Conservation (phyloP, 371 early-diverging fungal species). For the Zopfochytrium polystomum region DNA sequence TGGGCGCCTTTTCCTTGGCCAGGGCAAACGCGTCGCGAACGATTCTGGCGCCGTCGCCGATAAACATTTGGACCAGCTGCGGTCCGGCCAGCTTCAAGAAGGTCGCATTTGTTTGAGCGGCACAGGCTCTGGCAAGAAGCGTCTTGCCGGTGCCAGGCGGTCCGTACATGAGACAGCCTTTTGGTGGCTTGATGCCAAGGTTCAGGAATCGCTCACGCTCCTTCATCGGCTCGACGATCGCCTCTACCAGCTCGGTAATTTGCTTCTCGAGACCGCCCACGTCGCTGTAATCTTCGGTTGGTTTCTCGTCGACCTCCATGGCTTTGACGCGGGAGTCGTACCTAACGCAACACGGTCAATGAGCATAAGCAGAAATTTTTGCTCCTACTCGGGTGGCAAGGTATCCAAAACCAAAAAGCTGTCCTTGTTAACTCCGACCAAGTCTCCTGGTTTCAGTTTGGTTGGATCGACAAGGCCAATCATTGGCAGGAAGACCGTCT, state of each 20-base stretch:
- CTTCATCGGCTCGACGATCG: conserved; percentile 97
- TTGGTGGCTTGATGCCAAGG: conserved; percentile 97
- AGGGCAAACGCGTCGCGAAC: conserved; percentile 98
- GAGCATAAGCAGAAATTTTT: neutral
- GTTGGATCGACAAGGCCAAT: conserved; percentile 95
- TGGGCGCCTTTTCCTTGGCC: conserved; percentile 98
- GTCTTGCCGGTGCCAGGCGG: conserved; percentile 97
- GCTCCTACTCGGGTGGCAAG: conserved; percentile 88
- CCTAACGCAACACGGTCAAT: conserved; percentile 40
- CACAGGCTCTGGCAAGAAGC: conserved; percentile 96
- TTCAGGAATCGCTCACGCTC: conserved; percentile 95
- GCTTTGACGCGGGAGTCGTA: conserved; percentile 99
- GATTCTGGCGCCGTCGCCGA: conserved; percentile 99
- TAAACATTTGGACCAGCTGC: conserved; percentile 99
- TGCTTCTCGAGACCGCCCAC: conserved; percentile 99
- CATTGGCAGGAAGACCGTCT: conserved; percentile 96
- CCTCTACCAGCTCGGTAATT: conserved; percentile 98
- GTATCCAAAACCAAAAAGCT: conserved; percentile 97
- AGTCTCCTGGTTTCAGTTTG: conserved; percentile 95
- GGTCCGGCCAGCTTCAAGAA: conserved; percentile 98
- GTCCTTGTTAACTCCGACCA: conserved; percentile 99
- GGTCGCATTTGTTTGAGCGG: conserved; percentile 95
- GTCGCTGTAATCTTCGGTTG: conserved; percentile 98
- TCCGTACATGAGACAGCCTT: conserved; percentile 98
- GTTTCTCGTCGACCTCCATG: conserved; percentile 99